Percentiles rank a stretch among this genome's conserved stretches.
Evolutionary conservation across 257 asterid species (phyloP).

Genomic region (Lycium ferocissimum): DNA sequence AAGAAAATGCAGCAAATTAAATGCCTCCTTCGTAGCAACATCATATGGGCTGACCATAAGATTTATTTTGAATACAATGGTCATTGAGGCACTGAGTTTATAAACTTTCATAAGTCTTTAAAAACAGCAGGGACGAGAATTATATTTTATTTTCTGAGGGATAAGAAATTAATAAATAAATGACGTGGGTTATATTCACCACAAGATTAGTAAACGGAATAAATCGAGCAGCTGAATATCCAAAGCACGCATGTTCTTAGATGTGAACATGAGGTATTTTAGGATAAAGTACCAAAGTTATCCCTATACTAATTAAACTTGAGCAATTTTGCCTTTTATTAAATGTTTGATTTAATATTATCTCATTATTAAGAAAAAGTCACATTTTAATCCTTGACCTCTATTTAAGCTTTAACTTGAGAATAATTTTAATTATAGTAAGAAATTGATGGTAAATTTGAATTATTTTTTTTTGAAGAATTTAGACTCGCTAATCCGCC

Average conservation of each 20-base stretch:
- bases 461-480: fast-evolving
- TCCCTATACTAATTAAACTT: background rate
- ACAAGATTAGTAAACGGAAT: conserved; percentile 11
- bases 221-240: background rate
- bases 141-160: background rate
- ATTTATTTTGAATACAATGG: background rate
- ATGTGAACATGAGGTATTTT: background rate
- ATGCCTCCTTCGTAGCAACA: conserved; percentile 25
- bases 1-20: background rate
- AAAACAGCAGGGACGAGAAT: background rate
- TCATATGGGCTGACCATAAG: background rate
- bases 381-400: background rate
- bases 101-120: background rate
- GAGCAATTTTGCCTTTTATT: background rate
- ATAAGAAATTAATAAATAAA: background rate
- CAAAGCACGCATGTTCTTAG: too few relatives aligned
- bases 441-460: background rate
- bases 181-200: conserved; percentile 16
- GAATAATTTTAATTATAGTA: background rate
- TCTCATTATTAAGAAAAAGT: too few relatives aligned
- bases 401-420: background rate
- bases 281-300: background rate
- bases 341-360: background rate
- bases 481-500: background rate
- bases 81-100: background rate